Evolutionary conservation across 2,329 filamentous ascomycete genomes (phyloP).

Genomic region (Juglanconis oblonga): DNA sequence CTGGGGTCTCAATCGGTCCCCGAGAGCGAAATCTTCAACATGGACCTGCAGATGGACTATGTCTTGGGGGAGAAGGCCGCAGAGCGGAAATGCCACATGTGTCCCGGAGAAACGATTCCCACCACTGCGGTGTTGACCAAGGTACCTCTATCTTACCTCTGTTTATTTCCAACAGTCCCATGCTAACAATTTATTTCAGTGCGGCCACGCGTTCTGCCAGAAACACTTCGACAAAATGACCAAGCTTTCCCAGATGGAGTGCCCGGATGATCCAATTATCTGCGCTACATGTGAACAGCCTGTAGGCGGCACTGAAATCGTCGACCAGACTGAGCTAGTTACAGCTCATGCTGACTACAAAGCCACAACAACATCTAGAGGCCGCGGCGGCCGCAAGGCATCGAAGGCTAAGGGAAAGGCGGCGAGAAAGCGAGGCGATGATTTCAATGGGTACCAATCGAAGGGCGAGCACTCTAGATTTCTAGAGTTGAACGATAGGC

Average conservation of each 20-base stretch:
- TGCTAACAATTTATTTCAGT: constrained; percentile 23
- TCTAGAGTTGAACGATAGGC: constrained; percentile 21
- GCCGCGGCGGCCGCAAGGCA: neutral
- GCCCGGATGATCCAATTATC: neutral
- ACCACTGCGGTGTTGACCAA: neutral
- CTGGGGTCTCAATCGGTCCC: neutral
- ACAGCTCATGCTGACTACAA: neutral
- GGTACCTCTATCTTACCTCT: neutral
- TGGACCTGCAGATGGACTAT: neutral
- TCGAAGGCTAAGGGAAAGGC: neutral
- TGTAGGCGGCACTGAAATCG: neutral
- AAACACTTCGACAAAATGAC: constrained; percentile 21
- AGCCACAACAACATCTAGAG: neutral
- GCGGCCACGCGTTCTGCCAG: constrained; percentile 31
- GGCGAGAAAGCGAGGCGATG: constrained; percentile 20
- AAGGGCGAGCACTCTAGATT: constrained; percentile 17
- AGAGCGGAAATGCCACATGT: constrained; percentile 5
- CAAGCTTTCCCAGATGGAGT: neutral
- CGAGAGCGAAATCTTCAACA: neutral
- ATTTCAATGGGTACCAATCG: constrained; percentile 22
- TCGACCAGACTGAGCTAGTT: neutral
- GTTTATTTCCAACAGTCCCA: neutral
- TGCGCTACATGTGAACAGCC: neutral
- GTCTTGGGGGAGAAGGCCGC: neutral
- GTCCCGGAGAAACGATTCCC: constrained; percentile 1